Percentiles rank a stretch among this genome's conserved stretches.
Evolutionary conservation across 805 yeast species (phyloP).

Genomic region (Suhomyces pyralidae): DNA sequence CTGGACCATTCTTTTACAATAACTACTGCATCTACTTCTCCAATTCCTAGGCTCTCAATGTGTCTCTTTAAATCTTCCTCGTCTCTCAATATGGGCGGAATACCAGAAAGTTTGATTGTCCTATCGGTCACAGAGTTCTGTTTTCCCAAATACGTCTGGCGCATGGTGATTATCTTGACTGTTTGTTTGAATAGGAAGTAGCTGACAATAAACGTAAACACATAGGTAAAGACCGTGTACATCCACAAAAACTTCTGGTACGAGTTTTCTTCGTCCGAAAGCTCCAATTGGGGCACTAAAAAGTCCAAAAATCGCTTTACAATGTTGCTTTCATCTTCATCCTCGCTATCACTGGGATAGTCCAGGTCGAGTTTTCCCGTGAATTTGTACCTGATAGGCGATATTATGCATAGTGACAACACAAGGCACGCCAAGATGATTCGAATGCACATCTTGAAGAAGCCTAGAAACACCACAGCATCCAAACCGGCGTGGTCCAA

Average conservation of each 20-base stretch:
- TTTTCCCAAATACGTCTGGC: conserved; percentile 79
- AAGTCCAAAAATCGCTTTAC: conserved; percentile 1
- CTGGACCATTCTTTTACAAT: conserved; percentile 86
- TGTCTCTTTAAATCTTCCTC: conserved; percentile 69
- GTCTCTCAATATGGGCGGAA: conserved; percentile 76
- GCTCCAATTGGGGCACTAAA: neutral
- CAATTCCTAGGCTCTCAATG: conserved; percentile 74
- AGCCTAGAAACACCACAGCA: conserved; percentile 87
- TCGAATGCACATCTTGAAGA: conserved; percentile 84
- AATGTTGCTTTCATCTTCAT: conserved; percentile 12
- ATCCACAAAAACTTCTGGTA: conserved; percentile 71
- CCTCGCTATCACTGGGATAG: conserved; percentile 22
- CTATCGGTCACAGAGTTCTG: conserved; percentile 90
- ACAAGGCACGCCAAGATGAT: conserved; percentile 61
- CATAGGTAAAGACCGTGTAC: conserved; percentile 81
- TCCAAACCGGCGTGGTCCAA: conserved; percentile 90
- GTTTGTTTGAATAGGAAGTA: conserved; percentile 67
- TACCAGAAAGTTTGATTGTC: conserved; percentile 83
- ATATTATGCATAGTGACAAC: conserved; percentile 69
- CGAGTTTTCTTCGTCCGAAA: conserved; percentile 20
- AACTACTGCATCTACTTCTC: conserved; percentile 71
- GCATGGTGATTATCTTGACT: conserved; percentile 63
- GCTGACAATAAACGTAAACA: conserved; percentile 70
- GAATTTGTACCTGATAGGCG: conserved; percentile 79
- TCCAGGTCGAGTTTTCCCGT: conserved; percentile 70